phyloP scores from a whole-genome alignment of 106 monocot genomes.

The Dioscorea zingiberensis region DNA sequence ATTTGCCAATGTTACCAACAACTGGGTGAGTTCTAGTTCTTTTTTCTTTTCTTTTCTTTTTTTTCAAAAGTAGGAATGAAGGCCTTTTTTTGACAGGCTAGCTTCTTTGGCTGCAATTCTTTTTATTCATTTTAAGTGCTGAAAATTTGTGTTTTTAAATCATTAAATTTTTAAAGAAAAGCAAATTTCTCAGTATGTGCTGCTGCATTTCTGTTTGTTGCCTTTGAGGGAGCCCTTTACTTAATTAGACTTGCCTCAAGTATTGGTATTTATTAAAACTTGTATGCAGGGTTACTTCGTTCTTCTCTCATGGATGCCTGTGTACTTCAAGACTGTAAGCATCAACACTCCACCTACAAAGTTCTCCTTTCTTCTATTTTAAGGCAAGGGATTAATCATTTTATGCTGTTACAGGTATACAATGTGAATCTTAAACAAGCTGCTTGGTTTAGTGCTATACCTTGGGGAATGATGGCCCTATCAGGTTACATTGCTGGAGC shows the following conservation, averaged over 20 bases:
- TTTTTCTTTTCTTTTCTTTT: not conserved
- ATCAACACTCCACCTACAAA: not conserved
- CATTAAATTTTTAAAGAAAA: too few species aligned
- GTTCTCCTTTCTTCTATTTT: not conserved
- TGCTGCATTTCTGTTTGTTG: too few species aligned
- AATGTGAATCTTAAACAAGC: slow-evolving; percentile 88
- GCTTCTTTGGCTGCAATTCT: too few species aligned
- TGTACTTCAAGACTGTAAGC: slow-evolving; percentile 93
- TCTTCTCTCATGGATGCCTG: slow-evolving; percentile 93
- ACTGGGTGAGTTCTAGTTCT: slow-evolving; percentile 54
- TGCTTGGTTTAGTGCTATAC: slow-evolving; percentile 93
- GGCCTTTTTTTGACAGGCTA: too few species aligned
- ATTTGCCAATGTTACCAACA: slow-evolving; percentile 82
- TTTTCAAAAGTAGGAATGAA: too few species aligned
- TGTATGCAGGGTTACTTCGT: slow-evolving; percentile 85
- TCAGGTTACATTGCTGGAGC: slow-evolving; percentile 82
- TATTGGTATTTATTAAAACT: too few species aligned
- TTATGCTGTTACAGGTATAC: slow-evolving; percentile 52
- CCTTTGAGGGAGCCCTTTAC: too few species aligned
- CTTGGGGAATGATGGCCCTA: slow-evolving; percentile 86
- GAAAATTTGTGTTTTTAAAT: too few species aligned
- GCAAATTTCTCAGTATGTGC: too few species aligned
- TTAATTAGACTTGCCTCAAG: too few species aligned
- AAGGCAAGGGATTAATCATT: not conserved
- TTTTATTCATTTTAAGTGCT: too few species aligned